Conservation (phyloP, 1,284 basidiomycete genomes). For the Boletus hoseneyae region DNA sequence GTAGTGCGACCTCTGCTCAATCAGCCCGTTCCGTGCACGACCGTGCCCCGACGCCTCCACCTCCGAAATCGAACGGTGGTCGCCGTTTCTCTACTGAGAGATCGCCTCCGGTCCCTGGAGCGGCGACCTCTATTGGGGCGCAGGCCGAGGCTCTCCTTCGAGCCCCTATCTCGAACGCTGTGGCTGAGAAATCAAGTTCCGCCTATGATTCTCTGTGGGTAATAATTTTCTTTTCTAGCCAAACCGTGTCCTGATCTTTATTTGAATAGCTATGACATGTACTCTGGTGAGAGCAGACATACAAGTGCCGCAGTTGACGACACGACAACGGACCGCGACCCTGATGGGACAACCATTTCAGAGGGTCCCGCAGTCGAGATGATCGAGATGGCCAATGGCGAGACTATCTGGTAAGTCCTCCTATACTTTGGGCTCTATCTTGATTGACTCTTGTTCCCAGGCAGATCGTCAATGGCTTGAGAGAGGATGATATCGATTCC, state of each 20-base stretch:
- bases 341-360: slow-evolving; percentile 36
- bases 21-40: slow-evolving; percentile 70
- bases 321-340: slow-evolving; percentile 23
- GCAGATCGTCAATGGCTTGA: slow-evolving; percentile 78
- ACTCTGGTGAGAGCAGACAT: slow-evolving; percentile 53
- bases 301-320: slow-evolving; percentile 26
- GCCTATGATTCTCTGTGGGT: slow-evolving; percentile 75
- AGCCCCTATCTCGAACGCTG: slow-evolving; percentile 38
- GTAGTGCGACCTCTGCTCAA: slow-evolving; percentile 49
- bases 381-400: slow-evolving; percentile 75
- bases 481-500: slow-evolving; percentile 71
- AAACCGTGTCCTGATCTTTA: slow-evolving; percentile 17
- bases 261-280: slow-evolving; percentile 70
- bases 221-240: slow-evolving; percentile 9
- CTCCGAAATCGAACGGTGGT: slow-evolving; percentile 52
- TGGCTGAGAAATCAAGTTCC: slow-evolving; percentile 60
- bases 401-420: slow-evolving; percentile 68
- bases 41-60: slow-evolving; percentile 77
- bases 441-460: slow-evolving; percentile 36
- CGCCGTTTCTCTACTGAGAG: slow-evolving; percentile 62
- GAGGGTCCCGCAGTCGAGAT: slow-evolving; percentile 68
- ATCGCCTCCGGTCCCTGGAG: slow-evolving; percentile 68
- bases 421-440: slow-evolving; percentile 5
- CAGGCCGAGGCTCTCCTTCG: slow-evolving; percentile 46
- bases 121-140: slow-evolving; percentile 50